Evolutionary conservation across 2,329 filamentous ascomycete genomes (phyloP), one percentile per base, ranked within the genome.

Genomic region (Teratosphaeria destructans): DNA sequence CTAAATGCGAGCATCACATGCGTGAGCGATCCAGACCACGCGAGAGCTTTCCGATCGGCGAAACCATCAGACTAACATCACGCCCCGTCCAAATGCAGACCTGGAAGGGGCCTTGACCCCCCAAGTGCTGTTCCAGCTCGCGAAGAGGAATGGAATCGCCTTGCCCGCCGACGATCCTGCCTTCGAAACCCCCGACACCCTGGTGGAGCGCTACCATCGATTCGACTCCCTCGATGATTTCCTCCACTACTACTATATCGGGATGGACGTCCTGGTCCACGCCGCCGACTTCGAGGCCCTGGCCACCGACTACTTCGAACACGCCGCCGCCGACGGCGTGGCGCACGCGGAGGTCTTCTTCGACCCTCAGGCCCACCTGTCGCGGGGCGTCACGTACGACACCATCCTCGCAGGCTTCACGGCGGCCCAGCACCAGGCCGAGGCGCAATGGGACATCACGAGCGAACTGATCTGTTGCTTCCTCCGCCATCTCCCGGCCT

Each of bases 311-410:
- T 92, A 92, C 75, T 87, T 91, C 71, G 68, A 77, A 35, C 82
- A 80, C 60, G 88, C 86, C 2, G 78, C 83, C 35, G 74, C 75
- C 1, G 84, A 90, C 62, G 83, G 83, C 43, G 84, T 91, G 1
- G 79, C 82, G 55, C 88, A 92, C 68, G 86, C 86, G 14, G 88
- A 92, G 72, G 80, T 90, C 64, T 92, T 90, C 76, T 91, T 92
- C 75, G 89, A 92, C 71, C 88, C 88, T 1, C 88, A 92, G 72
- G 87, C 86, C 1, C 89, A 92, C 72, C 81, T 83, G 4, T 75
- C 74, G n/a, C 52, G 57, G 3, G 26, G 37, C n/a, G 53, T 59
- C 12, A 47, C 78, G 7, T 86, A 89, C 68, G 75, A 79, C 16
- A 85, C 82, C 1, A 80, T 91, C 26, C 78, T 90, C 3, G 70